These are phyloP conservation scores for Gamsiella multidivaricata DNA, from an alignment of 192 early-diverging fungal species.

Conservation along the genomic window DNA sequence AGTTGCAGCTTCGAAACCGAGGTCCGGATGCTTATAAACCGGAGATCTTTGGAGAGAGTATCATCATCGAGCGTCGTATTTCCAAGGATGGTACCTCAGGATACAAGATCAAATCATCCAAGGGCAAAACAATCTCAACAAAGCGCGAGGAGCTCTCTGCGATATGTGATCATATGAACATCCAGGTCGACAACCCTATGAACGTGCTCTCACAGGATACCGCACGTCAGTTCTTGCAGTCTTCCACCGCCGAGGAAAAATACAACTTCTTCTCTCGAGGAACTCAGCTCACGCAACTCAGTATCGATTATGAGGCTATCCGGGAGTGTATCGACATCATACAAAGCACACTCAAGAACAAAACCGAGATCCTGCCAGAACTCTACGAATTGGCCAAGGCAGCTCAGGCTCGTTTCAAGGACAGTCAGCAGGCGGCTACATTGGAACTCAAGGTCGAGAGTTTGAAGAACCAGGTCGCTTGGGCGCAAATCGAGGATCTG, in stretches of 20 bases:
- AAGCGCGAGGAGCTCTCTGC: slow-evolving; percentile 85
- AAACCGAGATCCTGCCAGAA: slow-evolving; percentile 75
- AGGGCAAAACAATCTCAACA: slow-evolving; percentile 74
- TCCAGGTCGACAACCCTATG: slow-evolving; percentile 94
- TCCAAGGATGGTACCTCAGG: slow-evolving; percentile 66
- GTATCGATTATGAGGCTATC: slow-evolving; percentile 74
- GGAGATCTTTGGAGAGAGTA: slow-evolving; percentile 81
- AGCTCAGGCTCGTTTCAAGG: slow-evolving; percentile 74
- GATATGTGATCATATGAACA: slow-evolving; percentile 89
- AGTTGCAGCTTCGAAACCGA: slow-evolving; percentile 80
- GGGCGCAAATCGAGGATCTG: slow-evolving; percentile 74
- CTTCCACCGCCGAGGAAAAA: slow-evolving; percentile 85
- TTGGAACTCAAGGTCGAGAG: slow-evolving; percentile 63
- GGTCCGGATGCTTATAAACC: slow-evolving; percentile 88
- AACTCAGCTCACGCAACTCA: slow-evolving; percentile 84
- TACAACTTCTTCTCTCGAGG: slow-evolving; percentile 94
- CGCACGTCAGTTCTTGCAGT: slow-evolving; percentile 88
- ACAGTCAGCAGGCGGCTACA: slow-evolving; percentile 70
- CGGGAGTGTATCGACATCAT: slow-evolving; percentile 67
- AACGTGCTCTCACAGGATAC: slow-evolving; percentile 94
- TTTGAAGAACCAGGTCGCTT: slow-evolving; percentile 78
- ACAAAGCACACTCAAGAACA: slow-evolving; percentile 64
- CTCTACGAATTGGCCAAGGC: slow-evolving; percentile 73
- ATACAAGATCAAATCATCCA: slow-evolving; percentile 84
- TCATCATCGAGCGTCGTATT: slow-evolving; percentile 87